Evolutionary conservation across 495 filamentous ascomycete genomes (phyloP), one percentile per base, ranked within the genome.

Genomic region (Lasiosphaeria hispida): DNA sequence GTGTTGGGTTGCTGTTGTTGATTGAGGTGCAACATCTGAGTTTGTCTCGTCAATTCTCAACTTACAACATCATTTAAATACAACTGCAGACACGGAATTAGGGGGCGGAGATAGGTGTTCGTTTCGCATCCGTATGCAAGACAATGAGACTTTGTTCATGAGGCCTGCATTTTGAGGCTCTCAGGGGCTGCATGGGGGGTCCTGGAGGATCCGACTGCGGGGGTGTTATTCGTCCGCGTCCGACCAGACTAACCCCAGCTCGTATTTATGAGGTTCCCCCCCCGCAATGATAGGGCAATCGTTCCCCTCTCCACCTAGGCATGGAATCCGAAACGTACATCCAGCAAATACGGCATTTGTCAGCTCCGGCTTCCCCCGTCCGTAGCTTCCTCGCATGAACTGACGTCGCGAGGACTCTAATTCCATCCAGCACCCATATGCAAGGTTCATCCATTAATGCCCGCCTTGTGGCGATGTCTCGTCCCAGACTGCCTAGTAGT

Each of bases 41-140:
- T n/a, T n/a, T 33, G 4, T 33, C 1, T 48, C 34, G 45, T 33
- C 7, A 17, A 2, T 4, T 30, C 14, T 48, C 34, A n/a, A 23
- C 10, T 7, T 19, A 10, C 19, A 10, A 34, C 7, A 34, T 7
- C 8, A 5, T 6, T 30, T 48, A 48, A 48, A 19, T 48, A 33
- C 5, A 17, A 34, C 2, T 30, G n/a, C 13, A 23, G 4, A n/a
- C 17, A 33, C 45, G 45, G 45, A 48, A 23, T 48, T 48, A 48
- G 45, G 45, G 23, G 13, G n/a, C 45, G 45, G 45, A 48, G 18
- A 48, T 48, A 48, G 8, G 45, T 48, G 15, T 23, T 30, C 34
- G 45, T 48, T 23, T 48, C 18, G 9, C 5, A 8, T 23, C 10
- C 17, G 7, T n/a, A n/a, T 33, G 7, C n/a, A 17, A 8, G 45